Conservation (phyloP, 73 alveolate genomes). For the Paramecium tetraurelia region DNA sequence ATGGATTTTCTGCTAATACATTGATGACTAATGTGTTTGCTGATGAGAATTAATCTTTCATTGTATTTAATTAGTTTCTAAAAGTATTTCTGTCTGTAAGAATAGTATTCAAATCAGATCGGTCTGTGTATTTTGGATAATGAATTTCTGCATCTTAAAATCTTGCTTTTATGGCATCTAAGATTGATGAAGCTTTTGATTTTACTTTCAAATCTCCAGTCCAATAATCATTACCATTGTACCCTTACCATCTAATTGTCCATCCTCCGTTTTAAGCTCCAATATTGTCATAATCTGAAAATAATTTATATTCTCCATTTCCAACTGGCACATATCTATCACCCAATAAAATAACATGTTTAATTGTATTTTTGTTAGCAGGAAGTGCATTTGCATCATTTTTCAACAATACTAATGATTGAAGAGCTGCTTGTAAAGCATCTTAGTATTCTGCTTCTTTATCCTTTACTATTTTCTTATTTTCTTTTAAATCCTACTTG, state of each 20-base stretch:
- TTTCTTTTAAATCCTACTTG: neutral
- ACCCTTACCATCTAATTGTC: constrained; percentile 69
- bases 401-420: constrained; percentile 62
- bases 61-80: neutral
- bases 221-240: constrained; percentile 68
- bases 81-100: constrained; percentile 24
- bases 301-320: constrained; percentile 14
- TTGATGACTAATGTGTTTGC: constrained; percentile 47
- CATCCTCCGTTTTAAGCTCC: constrained; percentile 76
- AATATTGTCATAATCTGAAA: constrained; percentile 57
- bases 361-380: neutral
- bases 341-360: constrained; percentile 61
- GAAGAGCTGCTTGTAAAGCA: constrained; percentile 57
- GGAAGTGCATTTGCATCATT: constrained; percentile 45
- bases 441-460: neutral
- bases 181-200: constrained; percentile 52
- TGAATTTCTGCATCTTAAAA: neutral
- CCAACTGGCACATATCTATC: constrained; percentile 43
- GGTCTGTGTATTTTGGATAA: constrained; percentile 1
- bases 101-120: constrained; percentile 8
- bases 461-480: neutral
- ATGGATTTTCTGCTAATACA: constrained; percentile 63
- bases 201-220: constrained; percentile 32
- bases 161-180: constrained; percentile 53
- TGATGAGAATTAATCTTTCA: neutral